Evolutionary conservation across 1,284 basidiomycete genomes (phyloP).

Genomic region (Blastosporella zonata): DNA sequence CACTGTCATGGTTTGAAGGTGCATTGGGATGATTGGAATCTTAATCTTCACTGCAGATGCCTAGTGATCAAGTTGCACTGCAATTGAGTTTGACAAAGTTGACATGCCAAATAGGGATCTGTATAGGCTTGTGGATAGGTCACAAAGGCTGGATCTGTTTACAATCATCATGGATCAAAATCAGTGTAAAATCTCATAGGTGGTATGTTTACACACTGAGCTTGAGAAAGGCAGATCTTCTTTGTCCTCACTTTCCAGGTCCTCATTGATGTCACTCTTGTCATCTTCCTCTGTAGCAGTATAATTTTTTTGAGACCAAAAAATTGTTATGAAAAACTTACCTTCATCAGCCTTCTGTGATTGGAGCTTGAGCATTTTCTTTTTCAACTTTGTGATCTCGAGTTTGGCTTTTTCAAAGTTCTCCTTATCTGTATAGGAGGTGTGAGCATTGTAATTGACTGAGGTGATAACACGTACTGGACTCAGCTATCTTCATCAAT

Average conservation of each 20-base stretch:
- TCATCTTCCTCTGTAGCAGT: not conserved
- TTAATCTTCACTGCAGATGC: not conserved
- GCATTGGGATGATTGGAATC: not conserved
- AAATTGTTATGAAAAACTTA: not conserved
- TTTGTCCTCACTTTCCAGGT: not conserved
- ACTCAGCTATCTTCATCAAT: not conserved
- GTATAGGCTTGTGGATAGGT: not conserved
- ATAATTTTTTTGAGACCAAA: not conserved
- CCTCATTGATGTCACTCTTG: not conserved
- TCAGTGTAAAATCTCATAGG: not conserved
- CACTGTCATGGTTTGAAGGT: not conserved
- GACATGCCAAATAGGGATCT: not conserved
- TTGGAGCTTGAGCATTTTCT: not conserved
- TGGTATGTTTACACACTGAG: not conserved
- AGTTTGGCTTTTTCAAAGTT: not conserved
- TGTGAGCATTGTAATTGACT: not conserved
- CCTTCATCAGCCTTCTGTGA: not conserved
- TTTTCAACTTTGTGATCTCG: not conserved
- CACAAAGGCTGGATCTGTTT: not conserved
- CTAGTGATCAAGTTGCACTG: not conserved
- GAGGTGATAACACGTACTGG: not conserved
- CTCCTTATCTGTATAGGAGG: not conserved
- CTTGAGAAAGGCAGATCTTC: not conserved
- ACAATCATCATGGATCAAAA: not conserved
- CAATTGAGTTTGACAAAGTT: not conserved